phyloP scores from a whole-genome alignment of 352 stramenopile genomes.

The Globisporangium rhizosaccharum region DNA sequence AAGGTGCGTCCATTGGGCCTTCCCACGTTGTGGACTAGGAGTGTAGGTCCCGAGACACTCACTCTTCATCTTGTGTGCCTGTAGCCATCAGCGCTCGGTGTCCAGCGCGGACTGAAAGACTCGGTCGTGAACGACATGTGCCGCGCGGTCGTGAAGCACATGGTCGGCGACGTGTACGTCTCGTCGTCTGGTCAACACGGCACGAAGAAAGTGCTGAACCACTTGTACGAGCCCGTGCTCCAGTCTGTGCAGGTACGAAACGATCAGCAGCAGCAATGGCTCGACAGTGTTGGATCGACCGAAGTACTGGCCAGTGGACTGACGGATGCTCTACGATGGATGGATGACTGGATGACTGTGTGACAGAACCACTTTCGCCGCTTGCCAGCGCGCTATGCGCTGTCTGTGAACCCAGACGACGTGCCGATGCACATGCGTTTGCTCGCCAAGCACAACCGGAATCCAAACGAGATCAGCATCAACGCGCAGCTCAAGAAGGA shows the following conservation, averaged over 20 bases:
- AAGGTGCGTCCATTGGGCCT: slow-evolving; percentile 22
- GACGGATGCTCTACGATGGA: background rate
- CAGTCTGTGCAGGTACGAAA: slow-evolving; percentile 53
- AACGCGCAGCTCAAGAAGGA: slow-evolving; percentile 84
- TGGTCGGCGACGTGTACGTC: slow-evolving; percentile 85
- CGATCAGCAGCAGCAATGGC: no score
- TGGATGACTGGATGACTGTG: background rate
- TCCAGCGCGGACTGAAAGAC: slow-evolving; percentile 78
- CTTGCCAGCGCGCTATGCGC: slow-evolving; percentile 74
- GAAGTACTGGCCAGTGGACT: background rate
- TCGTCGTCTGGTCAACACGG: slow-evolving; percentile 58
- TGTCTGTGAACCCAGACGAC: slow-evolving; percentile 83
- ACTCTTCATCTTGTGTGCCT: background rate
- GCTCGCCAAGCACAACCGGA: slow-evolving; percentile 73
- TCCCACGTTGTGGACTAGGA: background rate
- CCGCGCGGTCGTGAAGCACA: slow-evolving; percentile 82
- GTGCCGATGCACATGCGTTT: slow-evolving; percentile 86
- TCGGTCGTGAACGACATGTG: slow-evolving; percentile 89
- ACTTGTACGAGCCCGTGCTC: slow-evolving; percentile 83
- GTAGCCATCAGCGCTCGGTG: slow-evolving; percentile 64
- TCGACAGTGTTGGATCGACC: no score
- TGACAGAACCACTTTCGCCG: slow-evolving; percentile 65
- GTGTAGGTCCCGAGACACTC: background rate
- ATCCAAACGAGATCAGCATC: slow-evolving; percentile 76
- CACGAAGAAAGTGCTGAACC: slow-evolving; percentile 76